Percentiles rank a stretch among this genome's conserved stretches.
Evolutionary conservation across 2,329 filamentous ascomycete species (phyloP).

Genomic region (Talaromyces verruculosus): DNA sequence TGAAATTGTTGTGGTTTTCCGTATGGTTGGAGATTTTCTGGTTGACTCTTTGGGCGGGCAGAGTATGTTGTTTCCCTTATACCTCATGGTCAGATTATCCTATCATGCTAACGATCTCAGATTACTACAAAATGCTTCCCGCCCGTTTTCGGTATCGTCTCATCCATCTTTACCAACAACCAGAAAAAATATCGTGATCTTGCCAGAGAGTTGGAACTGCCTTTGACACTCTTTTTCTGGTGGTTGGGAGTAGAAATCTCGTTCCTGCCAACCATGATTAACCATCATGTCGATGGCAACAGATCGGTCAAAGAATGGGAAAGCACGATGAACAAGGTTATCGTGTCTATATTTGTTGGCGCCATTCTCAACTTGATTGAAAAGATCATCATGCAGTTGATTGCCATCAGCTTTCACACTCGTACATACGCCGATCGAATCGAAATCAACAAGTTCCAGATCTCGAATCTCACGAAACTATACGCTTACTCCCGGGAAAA

Average conservation of each 20-base stretch:
- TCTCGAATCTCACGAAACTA: slow-evolving; percentile 65
- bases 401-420: slow-evolving; percentile 88
- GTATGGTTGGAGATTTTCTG: slow-evolving; percentile 95
- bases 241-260: slow-evolving; percentile 82
- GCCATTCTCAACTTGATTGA: slow-evolving; percentile 79
- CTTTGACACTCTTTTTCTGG: slow-evolving; percentile 87
- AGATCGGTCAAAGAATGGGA: slow-evolving; percentile 66
- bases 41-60: slow-evolving; percentile 81
- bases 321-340: slow-evolving; percentile 75
- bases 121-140: slow-evolving; percentile 66
- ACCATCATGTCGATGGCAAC: slow-evolving; percentile 59
- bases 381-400: slow-evolving; percentile 92
- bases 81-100: neutral
- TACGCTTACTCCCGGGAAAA: slow-evolving; percentile 65
- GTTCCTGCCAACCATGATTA: slow-evolving; percentile 77
- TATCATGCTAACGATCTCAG: slow-evolving; percentile 28
- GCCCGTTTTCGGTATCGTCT: slow-evolving; percentile 60
- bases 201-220: slow-evolving; percentile 79
- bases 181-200: slow-evolving; percentile 92
- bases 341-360: slow-evolving; percentile 80
- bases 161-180: slow-evolving; percentile 79
- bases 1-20: slow-evolving; percentile 82
- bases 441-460: slow-evolving; percentile 88
- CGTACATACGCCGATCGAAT: slow-evolving; percentile 89
- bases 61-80: slow-evolving; percentile 42